These are phyloP conservation scores for Camellia japonica DNA, from an alignment of 148 eudicot genomes.

Conservation along the genomic window DNA sequence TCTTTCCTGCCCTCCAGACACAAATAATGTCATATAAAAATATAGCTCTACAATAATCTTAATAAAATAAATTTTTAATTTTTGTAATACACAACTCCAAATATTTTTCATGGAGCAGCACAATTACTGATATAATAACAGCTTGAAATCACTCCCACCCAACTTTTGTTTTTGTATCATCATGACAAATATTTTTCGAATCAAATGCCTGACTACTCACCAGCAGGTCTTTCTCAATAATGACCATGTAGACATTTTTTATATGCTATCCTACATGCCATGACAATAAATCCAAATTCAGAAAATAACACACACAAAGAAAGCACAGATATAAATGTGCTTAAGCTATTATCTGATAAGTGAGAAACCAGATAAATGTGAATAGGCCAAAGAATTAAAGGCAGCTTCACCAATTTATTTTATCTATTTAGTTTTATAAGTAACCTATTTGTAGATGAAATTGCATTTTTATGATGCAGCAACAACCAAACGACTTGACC, in stretches of 20 bases:
- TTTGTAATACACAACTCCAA: no score
- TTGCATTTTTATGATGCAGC: neutral
- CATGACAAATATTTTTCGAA: no score
- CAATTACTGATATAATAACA: no score
- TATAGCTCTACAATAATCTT: neutral
- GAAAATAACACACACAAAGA: neutral
- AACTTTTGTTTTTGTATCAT: no score
- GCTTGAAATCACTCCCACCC: neutral
- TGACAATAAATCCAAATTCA: no score
- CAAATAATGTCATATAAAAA: neutral
- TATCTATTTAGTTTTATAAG: neutral
- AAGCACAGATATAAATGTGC: neutral
- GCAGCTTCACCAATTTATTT: neutral
- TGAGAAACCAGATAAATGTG: neutral
- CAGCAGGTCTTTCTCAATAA: no score
- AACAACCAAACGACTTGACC: neutral
- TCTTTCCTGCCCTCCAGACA: slow-evolving; percentile 5
- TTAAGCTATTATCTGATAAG: neutral
- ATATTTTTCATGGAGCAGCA: no score
- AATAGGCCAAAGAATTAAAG: neutral
- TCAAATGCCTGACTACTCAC: no score
- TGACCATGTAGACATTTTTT: no score
- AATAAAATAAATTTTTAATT: no score
- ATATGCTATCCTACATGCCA: no score
- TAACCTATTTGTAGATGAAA: neutral